Base-by-base conservation (phyloP, 2,329 filamentous ascomycete genomes). In the Xylariaceae sp. region DNA sequence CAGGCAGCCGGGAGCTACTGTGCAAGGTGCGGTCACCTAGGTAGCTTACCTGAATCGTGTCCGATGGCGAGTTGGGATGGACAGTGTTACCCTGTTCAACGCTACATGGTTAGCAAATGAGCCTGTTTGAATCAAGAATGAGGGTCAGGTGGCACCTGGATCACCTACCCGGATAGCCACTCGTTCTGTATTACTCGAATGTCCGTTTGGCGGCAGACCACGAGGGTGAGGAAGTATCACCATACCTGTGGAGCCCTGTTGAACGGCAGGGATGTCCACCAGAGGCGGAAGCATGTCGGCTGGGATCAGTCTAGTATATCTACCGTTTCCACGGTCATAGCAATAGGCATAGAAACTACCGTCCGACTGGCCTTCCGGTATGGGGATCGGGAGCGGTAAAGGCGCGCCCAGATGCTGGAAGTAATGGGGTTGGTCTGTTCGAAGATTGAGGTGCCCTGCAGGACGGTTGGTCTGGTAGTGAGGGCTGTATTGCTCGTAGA, bases 261-360 rank as follows among this genome's bases (percentile, higher is more conserved):
- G 65, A 1, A 60, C 38, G 1, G 63, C 50, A 2, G 70, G 67
- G 4, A 79, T 59, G 31, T 68, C 57, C 26, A 53, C 64, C 12
- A 70, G 69, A 36, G 53, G 61, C 67, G 21, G 70, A 9, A 80
- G 57, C 59, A 67, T 62, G 44, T 81, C 76, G 0, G 71, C 75
- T 0, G 73, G 73, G 11, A 80, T 61, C 1, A 81, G 66, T 3
- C 70, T 64, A 4, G 76, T 78, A 42, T 67, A 72, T 32, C 63
- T 59, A 3, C 76, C 76, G 41, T 76, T 68, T 7, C 69, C 69
- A 5, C 76, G 58, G 36, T 71, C 67, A 36, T 73, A 67, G 46
- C 67, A 76, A 54, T 80, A 80, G 2, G 63, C 67, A 39, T 66
- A 71, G n/a, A n/a, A n/a, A 11, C 55, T 51, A 23, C 41, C 18